phyloP scores from a whole-genome alignment of 306 rosid species.

The Cicer cuneatum region DNA sequence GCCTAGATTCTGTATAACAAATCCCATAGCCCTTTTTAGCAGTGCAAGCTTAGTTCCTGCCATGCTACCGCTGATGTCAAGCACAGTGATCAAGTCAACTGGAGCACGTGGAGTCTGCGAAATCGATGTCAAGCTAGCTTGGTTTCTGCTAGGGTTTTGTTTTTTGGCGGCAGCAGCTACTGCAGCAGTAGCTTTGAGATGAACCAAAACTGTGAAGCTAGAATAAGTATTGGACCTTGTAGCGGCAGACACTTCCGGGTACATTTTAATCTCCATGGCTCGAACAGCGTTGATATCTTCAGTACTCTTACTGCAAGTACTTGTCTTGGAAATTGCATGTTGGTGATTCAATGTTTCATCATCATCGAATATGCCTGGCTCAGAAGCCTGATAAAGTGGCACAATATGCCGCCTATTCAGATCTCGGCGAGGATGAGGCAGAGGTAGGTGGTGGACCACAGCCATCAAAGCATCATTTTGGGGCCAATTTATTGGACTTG shows the following conservation, averaged over 20 bases:
- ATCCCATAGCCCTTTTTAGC: slow-evolving; percentile 96
- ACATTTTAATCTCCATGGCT: slow-evolving; percentile 70
- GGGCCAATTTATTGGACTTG: slow-evolving; percentile 73
- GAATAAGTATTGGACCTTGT: slow-evolving; percentile 56
- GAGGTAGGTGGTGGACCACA: slow-evolving; percentile 74
- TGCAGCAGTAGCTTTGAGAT: slow-evolving; percentile 88
- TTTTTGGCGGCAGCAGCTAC: slow-evolving; percentile 47
- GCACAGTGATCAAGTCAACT: slow-evolving; percentile 96
- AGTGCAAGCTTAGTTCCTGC: slow-evolving; percentile 98
- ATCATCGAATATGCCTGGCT: slow-evolving; percentile 82
- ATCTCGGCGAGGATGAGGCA: slow-evolving; percentile 77
- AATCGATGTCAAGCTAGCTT: slow-evolving; percentile 56
- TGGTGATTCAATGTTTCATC: slow-evolving; percentile 81
- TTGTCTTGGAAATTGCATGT: slow-evolving; percentile 52
- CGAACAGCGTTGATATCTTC: slow-evolving; percentile 48
- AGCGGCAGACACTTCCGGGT: slow-evolving; percentile 80
- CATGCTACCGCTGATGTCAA: slow-evolving; percentile 97
- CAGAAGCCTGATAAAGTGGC: slow-evolving; percentile 80
- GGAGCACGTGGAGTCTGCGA: slow-evolving; percentile 79
- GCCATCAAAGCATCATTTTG: slow-evolving; percentile 90
- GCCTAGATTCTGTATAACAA: slow-evolving; percentile 93
- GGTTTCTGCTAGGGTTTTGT: slow-evolving; percentile 54
- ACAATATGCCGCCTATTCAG: slow-evolving; percentile 70
- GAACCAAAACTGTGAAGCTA: slow-evolving; percentile 75
- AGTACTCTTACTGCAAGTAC: slow-evolving; percentile 43